Base-by-base conservation (phyloP, 2,329 filamentous ascomycete genomes). In the Trichophyton rubrum region DNA sequence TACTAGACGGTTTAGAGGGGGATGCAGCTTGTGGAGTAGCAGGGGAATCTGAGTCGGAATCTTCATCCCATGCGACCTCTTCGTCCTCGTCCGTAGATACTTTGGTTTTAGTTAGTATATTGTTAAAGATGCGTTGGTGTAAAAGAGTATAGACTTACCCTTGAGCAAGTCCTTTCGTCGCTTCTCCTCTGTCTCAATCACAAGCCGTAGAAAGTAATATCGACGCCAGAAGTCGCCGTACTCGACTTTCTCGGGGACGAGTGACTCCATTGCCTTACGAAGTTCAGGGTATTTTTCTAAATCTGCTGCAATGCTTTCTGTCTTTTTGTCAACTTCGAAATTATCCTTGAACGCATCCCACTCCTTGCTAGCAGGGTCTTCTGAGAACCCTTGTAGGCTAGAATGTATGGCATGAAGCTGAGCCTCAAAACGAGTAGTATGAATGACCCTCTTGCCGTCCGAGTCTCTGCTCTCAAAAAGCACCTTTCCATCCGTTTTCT, bases 371-470 rank as follows among this genome's bases (percentile, higher is more conserved):
- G 82, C 80, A 0, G 91, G 90, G 68, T 97, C 90, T 69, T 88
- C 87, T 60, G 83, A 82, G 74, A 97, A 95, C 67, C 85, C 89
- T 64, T 93, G 87, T 43, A 85, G 74, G 20, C 85, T 88, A 3
- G 89, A 91, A 73, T 99, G 93, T 62, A 99, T 91, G 38, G 95
- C 90, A 71, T 99, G 92, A 63, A 99, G 78, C 74, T 97, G 93
- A 0, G 93, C 93, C 69, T 99, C 93, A 70, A 96, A 92, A 63
- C 93, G 83, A 58, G 90, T 96, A 1, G 90, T 89, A 72, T 99
- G 93, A 65, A 97, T 95, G 15, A 97, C 90, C 60, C 93, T 82
- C 79, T 93, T 96, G 27, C 91, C 92, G 57, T 83, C 81, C 3
- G 88, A 85, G 73, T 96, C 92, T 72, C 92, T 95, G 70, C 89